A percentile compares a stretch with the other conserved stretches of the same genome.
Evolutionary conservation across 345 rosid species (phyloP).

Genomic region (Stellera chamaejasme): DNA sequence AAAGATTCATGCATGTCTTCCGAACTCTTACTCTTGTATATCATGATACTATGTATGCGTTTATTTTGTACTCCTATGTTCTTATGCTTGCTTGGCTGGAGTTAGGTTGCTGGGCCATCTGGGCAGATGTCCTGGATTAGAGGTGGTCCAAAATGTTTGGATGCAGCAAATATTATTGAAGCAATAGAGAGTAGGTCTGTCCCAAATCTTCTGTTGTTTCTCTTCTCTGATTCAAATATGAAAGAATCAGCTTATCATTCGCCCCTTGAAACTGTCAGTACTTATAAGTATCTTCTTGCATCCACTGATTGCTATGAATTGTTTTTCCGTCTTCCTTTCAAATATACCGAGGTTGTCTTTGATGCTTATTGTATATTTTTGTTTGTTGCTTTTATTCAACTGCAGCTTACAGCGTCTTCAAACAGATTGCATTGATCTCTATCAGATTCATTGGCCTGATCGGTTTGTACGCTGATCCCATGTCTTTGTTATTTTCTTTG

Average conservation of each 20-base stretch:
- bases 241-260: neutral
- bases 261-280: neutral
- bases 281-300: too few relatives aligned
- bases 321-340: too few relatives aligned
- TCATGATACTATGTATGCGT: neutral
- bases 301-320: too few relatives aligned
- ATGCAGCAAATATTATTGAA: constrained; percentile 35
- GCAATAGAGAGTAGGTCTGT: constrained; percentile 51
- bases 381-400: neutral
- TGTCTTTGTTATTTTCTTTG: constrained; percentile 7
- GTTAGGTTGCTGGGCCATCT: constrained; percentile 52
- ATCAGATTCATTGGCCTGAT: constrained; percentile 69
- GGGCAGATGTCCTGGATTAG: constrained; percentile 64
- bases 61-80: too few relatives aligned
- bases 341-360: neutral
- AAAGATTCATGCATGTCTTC: neutral
- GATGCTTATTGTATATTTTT: neutral
- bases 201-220: neutral
- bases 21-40: neutral
- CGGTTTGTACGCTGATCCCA: constrained; percentile 50
- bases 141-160: constrained; percentile 45
- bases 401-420: constrained; percentile 39
- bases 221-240: neutral
- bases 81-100: neutral
- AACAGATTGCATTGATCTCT: constrained; percentile 52